These are phyloP conservation scores for Microsporum canis DNA, from an alignment of 2,329 filamentous ascomycete species.

Conservation along the genomic window DNA sequence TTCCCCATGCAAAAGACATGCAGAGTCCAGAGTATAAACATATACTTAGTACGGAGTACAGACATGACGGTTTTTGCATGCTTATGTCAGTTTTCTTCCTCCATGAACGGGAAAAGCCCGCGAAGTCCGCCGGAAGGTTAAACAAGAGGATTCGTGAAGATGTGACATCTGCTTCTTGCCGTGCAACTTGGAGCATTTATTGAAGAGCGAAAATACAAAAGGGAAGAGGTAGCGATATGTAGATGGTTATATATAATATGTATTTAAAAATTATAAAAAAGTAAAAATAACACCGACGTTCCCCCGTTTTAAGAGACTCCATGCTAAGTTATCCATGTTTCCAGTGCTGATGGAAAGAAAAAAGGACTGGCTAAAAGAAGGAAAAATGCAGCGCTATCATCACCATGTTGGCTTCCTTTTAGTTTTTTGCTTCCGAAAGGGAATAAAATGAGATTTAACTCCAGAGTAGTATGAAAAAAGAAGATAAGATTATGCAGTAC, in stretches of 20 bases:
- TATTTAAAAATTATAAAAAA: neutral
- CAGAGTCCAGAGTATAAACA: no score
- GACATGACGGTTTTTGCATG: neutral
- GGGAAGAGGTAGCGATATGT: neutral
- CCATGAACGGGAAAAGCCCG: neutral
- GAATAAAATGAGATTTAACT: neutral
- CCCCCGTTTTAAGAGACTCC: neutral
- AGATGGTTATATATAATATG: neutral
- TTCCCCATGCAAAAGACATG: neutral
- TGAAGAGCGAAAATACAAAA: neutral
- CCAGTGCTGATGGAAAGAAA: neutral
- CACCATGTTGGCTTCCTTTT: conserved; percentile 2
- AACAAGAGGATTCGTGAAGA: neutral
- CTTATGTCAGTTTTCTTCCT: neutral
- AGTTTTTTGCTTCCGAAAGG: neutral
- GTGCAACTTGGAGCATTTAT: neutral
- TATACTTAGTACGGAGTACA: neutral
- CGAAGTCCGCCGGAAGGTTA: conserved; percentile 2
- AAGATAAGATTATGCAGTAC: neutral
- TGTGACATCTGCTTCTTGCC: neutral
- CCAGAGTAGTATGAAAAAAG: neutral
- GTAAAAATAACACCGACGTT: neutral
- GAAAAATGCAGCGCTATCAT: conserved; percentile 1
- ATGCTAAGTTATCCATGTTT: neutral
- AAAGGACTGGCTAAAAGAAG: neutral